Evolutionary conservation across 495 filamentous ascomycete genomes (phyloP).

Genomic region (Penicillium lividum): DNA sequence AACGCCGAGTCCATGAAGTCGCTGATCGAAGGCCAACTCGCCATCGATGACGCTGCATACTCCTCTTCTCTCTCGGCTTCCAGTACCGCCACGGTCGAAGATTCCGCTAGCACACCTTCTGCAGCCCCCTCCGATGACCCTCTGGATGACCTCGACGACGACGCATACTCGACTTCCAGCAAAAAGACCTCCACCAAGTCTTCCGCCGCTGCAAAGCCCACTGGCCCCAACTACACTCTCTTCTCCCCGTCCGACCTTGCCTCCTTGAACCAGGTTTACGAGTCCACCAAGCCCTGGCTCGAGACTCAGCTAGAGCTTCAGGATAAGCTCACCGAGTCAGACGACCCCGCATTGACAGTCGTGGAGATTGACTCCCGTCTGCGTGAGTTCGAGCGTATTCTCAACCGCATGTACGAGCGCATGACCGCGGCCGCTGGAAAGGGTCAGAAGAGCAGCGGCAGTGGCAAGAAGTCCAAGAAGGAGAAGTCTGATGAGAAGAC

Average conservation of each 20-base stretch:
- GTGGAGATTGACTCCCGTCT: slow-evolving; percentile 59
- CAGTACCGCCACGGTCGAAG: slow-evolving; percentile 27
- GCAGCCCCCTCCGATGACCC: slow-evolving; percentile 25
- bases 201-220: slow-evolving; percentile 33
- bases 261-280: slow-evolving; percentile 36
- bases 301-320: slow-evolving; percentile 65
- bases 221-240: slow-evolving; percentile 41
- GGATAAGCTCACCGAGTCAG: slow-evolving; percentile 63
- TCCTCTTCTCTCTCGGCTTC: slow-evolving; percentile 37
- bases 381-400: slow-evolving; percentile 66
- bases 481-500: slow-evolving; percentile 49
- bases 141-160: slow-evolving; percentile 45
- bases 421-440: slow-evolving; percentile 46
- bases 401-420: slow-evolving; percentile 67
- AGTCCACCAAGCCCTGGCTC: slow-evolving; percentile 60
- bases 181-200: slow-evolving; percentile 33
- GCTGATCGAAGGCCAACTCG: slow-evolving; percentile 44
- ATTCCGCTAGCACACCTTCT: slow-evolving; percentile 30
- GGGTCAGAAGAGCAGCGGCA: slow-evolving; percentile 51
- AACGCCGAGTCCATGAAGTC: slow-evolving; percentile 51
- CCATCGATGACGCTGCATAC: slow-evolving; percentile 42
- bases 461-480: slow-evolving; percentile 48
- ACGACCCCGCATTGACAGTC: slow-evolving; percentile 68
- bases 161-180: slow-evolving; percentile 39
- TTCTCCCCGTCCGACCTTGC: slow-evolving; percentile 59